Evolutionary conservation across 805 yeast species (phyloP).

Genomic region (Kazachstania taianensis): DNA sequence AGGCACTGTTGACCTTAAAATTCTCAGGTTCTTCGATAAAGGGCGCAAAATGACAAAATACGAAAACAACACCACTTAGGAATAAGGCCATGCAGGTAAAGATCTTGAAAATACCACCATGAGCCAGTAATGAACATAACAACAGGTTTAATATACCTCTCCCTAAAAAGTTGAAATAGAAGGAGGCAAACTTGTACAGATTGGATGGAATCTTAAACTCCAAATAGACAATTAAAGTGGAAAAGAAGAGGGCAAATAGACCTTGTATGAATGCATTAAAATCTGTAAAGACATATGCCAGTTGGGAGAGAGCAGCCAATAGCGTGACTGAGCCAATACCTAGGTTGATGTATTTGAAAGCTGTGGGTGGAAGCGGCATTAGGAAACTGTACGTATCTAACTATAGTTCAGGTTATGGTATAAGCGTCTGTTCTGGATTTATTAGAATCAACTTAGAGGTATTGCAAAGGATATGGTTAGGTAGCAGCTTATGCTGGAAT

Average conservation of each 20-base stretch:
- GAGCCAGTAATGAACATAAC: constrained; percentile 42
- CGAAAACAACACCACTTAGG: constrained; percentile 48
- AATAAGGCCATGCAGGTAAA: constrained; percentile 51
- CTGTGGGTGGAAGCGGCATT: constrained; percentile 7
- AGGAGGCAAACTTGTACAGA: constrained; percentile 56
- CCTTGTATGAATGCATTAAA: constrained; percentile 44
- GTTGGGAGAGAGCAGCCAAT: constrained; percentile 19
- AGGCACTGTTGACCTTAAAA: constrained; percentile 51
- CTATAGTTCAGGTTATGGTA: no score
- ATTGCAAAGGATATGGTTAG: no score
- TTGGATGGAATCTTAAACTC: constrained; percentile 42
- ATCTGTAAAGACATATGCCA: constrained; percentile 12
- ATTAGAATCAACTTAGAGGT: no score
- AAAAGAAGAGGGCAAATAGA: constrained; percentile 45
- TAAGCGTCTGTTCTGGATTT: no score
- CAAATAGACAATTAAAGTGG: constrained; percentile 39
- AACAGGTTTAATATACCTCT: constrained; percentile 35
- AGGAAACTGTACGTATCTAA: no score
- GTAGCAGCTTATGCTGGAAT: not conserved
- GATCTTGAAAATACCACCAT: constrained; percentile 46
- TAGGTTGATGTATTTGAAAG: constrained; percentile 38
- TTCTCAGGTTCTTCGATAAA: constrained; percentile 72
- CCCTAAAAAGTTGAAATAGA: constrained; percentile 54
- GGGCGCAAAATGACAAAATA: constrained; percentile 60
- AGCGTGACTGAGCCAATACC: constrained; percentile 46